Evolutionary conservation across 2,329 filamentous ascomycete species (phyloP).

Genomic region (Amauroascus verrucosus): DNA sequence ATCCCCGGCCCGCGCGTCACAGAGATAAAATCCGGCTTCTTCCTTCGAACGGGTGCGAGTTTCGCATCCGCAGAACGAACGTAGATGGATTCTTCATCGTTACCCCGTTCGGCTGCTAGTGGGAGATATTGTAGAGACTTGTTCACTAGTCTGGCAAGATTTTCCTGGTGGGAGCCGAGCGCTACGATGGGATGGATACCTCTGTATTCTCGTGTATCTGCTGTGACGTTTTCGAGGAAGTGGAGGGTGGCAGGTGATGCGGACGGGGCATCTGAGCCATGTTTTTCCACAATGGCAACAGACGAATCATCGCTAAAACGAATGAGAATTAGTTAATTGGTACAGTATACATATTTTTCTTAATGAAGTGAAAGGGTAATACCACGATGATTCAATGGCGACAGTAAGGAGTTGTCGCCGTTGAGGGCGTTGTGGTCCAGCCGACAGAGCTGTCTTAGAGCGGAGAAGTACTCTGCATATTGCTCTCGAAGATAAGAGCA

Average conservation of each 20-base stretch:
- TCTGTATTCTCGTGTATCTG: conserved; percentile 61
- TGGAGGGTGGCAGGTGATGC: conserved; percentile 46
- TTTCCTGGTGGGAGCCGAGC: conserved; percentile 62
- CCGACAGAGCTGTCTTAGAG: neutral
- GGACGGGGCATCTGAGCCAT: conserved; percentile 14
- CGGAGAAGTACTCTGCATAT: conserved; percentile 5
- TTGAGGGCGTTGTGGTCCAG: neutral
- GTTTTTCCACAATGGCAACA: conserved; percentile 65
- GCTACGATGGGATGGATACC: conserved; percentile 74
- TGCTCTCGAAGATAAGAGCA: conserved; percentile 3
- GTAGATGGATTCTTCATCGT: conserved; percentile 8
- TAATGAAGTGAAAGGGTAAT: neutral
- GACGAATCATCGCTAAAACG: conserved; percentile 73
- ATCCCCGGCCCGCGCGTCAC: conserved; percentile 89
- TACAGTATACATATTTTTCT: neutral
- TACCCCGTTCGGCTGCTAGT: neutral
- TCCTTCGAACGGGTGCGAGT: conserved; percentile 22
- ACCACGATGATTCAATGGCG: conserved; percentile 67
- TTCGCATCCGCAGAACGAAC: conserved; percentile 15
- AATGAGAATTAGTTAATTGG: conserved; percentile 5
- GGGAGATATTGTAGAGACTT: conserved; percentile 52
- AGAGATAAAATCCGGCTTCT: conserved; percentile 69
- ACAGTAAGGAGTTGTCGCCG: conserved; percentile 34
- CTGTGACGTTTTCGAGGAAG: conserved; percentile 73
- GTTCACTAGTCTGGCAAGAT: conserved; percentile 57